These are phyloP conservation scores for Eucalyptus virginea DNA, from an alignment of 345 rosid species.

Conservation along the genomic window DNA sequence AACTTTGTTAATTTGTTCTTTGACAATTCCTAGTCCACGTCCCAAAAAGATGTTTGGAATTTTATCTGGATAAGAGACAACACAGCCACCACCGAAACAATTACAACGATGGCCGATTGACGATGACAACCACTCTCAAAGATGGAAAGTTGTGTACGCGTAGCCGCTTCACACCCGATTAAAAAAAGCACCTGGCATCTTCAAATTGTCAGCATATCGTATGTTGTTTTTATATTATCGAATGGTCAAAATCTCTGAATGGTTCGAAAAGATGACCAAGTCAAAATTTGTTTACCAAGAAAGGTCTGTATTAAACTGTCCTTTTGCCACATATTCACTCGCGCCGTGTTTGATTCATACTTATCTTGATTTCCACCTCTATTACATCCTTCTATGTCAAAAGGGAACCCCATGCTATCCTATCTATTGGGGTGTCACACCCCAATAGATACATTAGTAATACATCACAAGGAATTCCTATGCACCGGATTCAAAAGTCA, in stretches of 20 bases:
- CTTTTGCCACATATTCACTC: background rate
- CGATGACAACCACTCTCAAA: too few relatives aligned
- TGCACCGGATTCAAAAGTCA: too few relatives aligned
- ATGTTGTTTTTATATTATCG: background rate
- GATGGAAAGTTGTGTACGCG: too few relatives aligned
- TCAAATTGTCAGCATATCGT: too few relatives aligned
- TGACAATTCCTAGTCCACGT: background rate
- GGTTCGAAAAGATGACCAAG: background rate
- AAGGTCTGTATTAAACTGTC: background rate
- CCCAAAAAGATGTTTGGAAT: background rate
- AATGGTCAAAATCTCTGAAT: background rate
- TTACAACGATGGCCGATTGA: background rate
- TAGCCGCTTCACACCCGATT: too few relatives aligned
- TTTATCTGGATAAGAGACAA: background rate
- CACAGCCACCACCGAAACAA: background rate
- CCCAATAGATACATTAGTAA: too few relatives aligned
- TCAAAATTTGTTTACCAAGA: rapidly evolving
- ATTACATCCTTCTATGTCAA: too few relatives aligned
- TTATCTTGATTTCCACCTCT: background rate
- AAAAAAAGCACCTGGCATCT: too few relatives aligned
- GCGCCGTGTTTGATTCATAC: background rate
- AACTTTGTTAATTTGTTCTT: rapidly evolving
- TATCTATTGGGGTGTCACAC: too few relatives aligned
- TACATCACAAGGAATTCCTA: too few relatives aligned
- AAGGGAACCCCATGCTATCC: too few relatives aligned